These are phyloP conservation scores for Farysia itapuensis DNA, from an alignment of 1,284 basidiomycete species.

Conservation along the genomic window DNA sequence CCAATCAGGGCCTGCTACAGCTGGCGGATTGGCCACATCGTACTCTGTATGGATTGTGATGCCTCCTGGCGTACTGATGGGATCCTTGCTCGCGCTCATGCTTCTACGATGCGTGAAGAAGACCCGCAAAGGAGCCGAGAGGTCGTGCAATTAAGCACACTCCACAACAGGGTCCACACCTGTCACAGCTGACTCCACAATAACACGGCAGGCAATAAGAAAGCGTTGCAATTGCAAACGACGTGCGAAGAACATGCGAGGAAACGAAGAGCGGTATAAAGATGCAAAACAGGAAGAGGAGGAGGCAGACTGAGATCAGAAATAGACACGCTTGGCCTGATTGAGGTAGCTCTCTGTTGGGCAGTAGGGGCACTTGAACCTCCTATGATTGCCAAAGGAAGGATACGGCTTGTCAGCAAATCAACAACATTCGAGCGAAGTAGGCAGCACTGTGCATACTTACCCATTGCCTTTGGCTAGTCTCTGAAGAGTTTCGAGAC, in stretches of 20 bases:
- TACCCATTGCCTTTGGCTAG: constrained; percentile 75
- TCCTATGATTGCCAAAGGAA: neutral
- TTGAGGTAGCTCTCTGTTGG: constrained; percentile 46
- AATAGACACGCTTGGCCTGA: constrained; percentile 50
- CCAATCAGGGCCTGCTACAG: constrained; percentile 9
- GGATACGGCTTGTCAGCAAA: neutral
- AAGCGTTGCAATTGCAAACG: too few relatives aligned
- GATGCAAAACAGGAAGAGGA: neutral
- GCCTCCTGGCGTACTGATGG: too few relatives aligned
- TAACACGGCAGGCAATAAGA: too few relatives aligned
- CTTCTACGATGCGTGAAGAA: too few relatives aligned
- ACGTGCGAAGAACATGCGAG: too few relatives aligned
- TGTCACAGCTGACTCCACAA: too few relatives aligned
- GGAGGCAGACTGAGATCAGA: constrained; percentile 17
- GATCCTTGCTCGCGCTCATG: too few relatives aligned
- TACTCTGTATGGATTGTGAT: constrained; percentile 14
- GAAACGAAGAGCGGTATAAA: too few relatives aligned
- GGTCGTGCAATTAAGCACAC: too few relatives aligned
- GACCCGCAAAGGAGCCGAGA: too few relatives aligned
- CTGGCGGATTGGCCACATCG: constrained; percentile 12
- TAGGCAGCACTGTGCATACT: too few relatives aligned
- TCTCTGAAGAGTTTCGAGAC: constrained; percentile 43
- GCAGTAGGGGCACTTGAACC: constrained; percentile 58
- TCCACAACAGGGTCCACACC: too few relatives aligned
- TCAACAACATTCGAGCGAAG: neutral